A percentile compares a stretch with the other conserved stretches of the same genome.
Evolutionary conservation across 2,329 filamentous ascomycete species (phyloP).

Genomic region (Aspergillus quadricinctus): DNA sequence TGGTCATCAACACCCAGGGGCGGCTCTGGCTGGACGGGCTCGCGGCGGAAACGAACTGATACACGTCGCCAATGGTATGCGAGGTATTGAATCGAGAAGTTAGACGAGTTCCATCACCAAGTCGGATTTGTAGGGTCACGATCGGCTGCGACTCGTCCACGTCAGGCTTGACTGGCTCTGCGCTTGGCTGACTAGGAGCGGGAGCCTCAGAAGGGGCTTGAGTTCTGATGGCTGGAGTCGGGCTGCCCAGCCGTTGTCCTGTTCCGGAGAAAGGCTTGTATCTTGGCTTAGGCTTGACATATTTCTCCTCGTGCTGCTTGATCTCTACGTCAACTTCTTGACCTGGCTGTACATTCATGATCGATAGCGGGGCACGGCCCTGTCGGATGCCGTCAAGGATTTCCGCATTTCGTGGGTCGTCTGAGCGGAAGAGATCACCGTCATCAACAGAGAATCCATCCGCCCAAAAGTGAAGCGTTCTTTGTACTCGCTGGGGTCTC

Average conservation of each 20-base stretch:
- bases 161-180: conserved; percentile 38
- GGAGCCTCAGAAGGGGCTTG: conserved; percentile 30
- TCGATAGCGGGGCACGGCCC: conserved; percentile 58
- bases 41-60: conserved; percentile 55
- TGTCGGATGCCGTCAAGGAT: conserved; percentile 61
- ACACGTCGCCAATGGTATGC: conserved; percentile 62
- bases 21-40: conserved; percentile 48
- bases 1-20: conserved; percentile 60
- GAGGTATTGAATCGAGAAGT: conserved; percentile 61
- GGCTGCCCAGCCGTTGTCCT: conserved; percentile 60
- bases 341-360: conserved; percentile 59
- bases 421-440: conserved; percentile 58
- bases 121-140: conserved; percentile 58
- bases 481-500: conserved; percentile 49
- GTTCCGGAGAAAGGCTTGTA: conserved; percentile 60
- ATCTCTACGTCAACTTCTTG: conserved; percentile 64
- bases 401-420: conserved; percentile 59
- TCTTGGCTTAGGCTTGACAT: conserved; percentile 58
- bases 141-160: conserved; percentile 56
- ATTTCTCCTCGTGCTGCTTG: conserved; percentile 61
- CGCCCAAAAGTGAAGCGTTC: conserved; percentile 61
- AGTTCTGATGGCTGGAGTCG: conserved; percentile 51
- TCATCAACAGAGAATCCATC: conserved; percentile 65
- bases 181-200: conserved; percentile 14
- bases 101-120: conserved; percentile 59